Conservation (phyloP, 305 asterid species). For the Solanum hybrid region DNA sequence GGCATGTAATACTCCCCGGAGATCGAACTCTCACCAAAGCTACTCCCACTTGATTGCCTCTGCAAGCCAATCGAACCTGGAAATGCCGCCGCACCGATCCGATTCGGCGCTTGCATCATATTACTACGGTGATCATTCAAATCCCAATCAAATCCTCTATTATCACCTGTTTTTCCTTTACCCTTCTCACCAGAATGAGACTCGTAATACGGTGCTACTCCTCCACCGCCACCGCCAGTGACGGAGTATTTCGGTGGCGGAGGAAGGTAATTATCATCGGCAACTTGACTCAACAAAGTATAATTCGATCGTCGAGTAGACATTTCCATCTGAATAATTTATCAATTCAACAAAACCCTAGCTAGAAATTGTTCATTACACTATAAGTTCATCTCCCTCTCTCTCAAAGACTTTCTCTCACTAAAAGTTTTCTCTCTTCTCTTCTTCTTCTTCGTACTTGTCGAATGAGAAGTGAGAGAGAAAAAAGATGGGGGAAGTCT, state of each 20-base stretch:
- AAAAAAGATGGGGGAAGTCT: slow-evolving; percentile 7
- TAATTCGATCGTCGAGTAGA: slow-evolving; percentile 67
- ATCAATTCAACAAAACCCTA: slow-evolving; percentile 25
- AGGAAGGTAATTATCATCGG: slow-evolving; percentile 49
- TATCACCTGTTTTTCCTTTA: slow-evolving; percentile 19
- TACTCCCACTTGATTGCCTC: slow-evolving; percentile 94
- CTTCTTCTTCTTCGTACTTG: neutral
- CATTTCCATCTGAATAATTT: slow-evolving; percentile 51
- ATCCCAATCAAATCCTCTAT: slow-evolving; percentile 61
- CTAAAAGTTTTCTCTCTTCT: neutral
- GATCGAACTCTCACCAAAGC: slow-evolving; percentile 81
- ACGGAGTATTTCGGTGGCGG: slow-evolving; percentile 34
- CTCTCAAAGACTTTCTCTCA: neutral
- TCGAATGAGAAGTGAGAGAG: slow-evolving; percentile 9
- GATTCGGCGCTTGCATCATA: slow-evolving; percentile 40
- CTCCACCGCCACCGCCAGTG: slow-evolving; percentile 17
- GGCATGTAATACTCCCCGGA: slow-evolving; percentile 76
- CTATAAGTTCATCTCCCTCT: neutral
- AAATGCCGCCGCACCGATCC: slow-evolving; percentile 40
- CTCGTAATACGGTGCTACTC: slow-evolving; percentile 30
- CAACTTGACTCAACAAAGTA: slow-evolving; percentile 49
- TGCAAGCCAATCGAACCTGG: slow-evolving; percentile 55
- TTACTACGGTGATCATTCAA: slow-evolving; percentile 40
- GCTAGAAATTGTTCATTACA: slow-evolving; percentile 7
- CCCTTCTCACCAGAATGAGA: slow-evolving; percentile 50